These are phyloP conservation scores for Sphagnum contortum DNA, from an alignment of 225 moss, liverwort and hornwort species.

Conservation along the genomic window DNA sequence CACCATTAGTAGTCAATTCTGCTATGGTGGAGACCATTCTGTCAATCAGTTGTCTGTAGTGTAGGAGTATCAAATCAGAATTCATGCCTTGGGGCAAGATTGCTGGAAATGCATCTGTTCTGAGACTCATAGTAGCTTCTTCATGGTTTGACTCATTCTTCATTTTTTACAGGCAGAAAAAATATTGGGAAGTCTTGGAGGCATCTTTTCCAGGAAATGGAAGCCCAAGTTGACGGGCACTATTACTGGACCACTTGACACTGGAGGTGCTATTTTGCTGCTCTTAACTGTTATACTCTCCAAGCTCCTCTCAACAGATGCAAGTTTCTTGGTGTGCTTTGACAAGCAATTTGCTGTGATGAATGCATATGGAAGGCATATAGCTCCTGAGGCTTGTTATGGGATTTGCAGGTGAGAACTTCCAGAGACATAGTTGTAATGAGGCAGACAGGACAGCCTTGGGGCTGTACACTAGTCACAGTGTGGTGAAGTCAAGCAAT, in stretches of 20 bases:
- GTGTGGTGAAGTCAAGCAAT: no score
- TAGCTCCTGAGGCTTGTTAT: neutral
- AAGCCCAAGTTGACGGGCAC: conserved; percentile 44
- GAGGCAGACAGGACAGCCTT: conserved; percentile 5
- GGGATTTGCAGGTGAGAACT: neutral
- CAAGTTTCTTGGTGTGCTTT: neutral
- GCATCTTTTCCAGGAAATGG: conserved; percentile 48
- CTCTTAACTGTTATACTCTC: neutral
- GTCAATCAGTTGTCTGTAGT: neutral
- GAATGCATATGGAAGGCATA: neutral
- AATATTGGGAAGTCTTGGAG: conserved; percentile 44
- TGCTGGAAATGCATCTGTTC: neutral
- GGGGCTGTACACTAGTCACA: neutral
- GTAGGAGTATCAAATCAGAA: neutral
- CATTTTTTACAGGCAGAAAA: conserved; percentile 38
- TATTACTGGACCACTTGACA: conserved; percentile 25
- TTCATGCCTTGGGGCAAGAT: neutral
- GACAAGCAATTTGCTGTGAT: no score
- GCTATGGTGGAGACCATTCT: neutral
- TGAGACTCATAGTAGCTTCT: neutral
- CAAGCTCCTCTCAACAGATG: neutral
- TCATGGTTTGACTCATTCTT: no score
- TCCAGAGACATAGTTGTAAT: neutral
- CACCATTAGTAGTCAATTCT: no score
- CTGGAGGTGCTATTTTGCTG: conserved; percentile 16